These are phyloP conservation scores for Otatea glauca DNA, from an alignment of 176 grass and related monocot genomes.

Conservation along the genomic window DNA sequence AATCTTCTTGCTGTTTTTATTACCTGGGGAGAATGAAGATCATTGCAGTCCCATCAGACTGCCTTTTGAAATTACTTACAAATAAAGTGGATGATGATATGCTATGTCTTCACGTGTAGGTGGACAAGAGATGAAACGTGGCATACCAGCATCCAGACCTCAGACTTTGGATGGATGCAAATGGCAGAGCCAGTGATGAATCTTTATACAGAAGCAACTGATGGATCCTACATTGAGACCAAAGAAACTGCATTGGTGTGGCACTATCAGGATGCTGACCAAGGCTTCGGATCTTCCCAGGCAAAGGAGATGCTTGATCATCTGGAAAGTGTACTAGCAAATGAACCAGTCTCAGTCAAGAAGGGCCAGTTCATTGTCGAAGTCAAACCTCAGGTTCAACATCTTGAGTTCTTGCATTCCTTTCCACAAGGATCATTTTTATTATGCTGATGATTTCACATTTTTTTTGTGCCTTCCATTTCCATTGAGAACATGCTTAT, in stretches of 20 bases:
- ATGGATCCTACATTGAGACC: conserved; percentile 72
- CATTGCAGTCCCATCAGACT: neutral
- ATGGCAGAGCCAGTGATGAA: conserved; percentile 85
- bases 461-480: neutral
- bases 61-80: neutral
- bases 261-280: conserved; percentile 92
- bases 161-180: conserved; percentile 86
- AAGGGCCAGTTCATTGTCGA: conserved; percentile 88
- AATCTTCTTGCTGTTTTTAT: conserved; percentile 13
- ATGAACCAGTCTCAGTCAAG: conserved; percentile 80
- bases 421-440: neutral
- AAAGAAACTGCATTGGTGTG: conserved; percentile 93
- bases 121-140: conserved; percentile 66
- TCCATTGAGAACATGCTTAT: neutral
- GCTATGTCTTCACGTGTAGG: conserved; percentile 41
- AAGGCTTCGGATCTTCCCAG: conserved; percentile 78
- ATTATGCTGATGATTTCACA: neutral
- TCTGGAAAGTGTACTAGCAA: conserved; percentile 73
- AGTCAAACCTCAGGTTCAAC: conserved; percentile 84
- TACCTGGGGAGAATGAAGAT: neutral
- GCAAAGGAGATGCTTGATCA: conserved; percentile 89
- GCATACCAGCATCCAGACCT: conserved; percentile 51
- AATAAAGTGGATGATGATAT: conserved; percentile 28
- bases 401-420: conserved; percentile 29
- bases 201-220: conserved; percentile 80